Conservation (phyloP, 768 basidiomycete genomes). For the Tulasnella sp. region DNA sequence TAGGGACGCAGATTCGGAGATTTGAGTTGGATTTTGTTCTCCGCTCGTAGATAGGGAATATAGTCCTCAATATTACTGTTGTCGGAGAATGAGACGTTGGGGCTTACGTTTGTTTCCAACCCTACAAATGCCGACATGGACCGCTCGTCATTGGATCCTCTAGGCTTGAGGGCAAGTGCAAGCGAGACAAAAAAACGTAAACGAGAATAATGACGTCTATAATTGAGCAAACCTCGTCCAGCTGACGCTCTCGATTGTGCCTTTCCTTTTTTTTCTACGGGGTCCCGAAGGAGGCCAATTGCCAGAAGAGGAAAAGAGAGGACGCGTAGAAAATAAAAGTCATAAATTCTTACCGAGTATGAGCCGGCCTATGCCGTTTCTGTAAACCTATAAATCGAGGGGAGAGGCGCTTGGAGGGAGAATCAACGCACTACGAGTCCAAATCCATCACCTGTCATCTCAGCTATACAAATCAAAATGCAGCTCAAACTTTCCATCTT, state of each 20-base stretch:
- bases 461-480: neutral
- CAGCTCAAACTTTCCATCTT: neutral
- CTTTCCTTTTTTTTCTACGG: no score
- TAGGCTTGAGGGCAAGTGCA: neutral
- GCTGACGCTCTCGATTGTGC: no score
- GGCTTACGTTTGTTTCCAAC: neutral
- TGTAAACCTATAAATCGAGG: neutral
- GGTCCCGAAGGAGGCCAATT: no score
- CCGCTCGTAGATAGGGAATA: no score
- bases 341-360: neutral
- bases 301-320: no score
- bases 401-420: neutral
- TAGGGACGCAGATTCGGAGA: no score
- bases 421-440: neutral
- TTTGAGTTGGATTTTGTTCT: no score
- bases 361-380: neutral
- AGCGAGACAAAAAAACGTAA: neutral
- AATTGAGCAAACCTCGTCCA: neutral
- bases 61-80: neutral
- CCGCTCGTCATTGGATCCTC: neutral
- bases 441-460: neutral
- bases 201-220: neutral
- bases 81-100: neutral
- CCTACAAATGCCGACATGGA: neutral
- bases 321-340: no score